Base-by-base conservation (phyloP, 1,284 basidiomycete genomes). In the Ganoderma leucocontextum region DNA sequence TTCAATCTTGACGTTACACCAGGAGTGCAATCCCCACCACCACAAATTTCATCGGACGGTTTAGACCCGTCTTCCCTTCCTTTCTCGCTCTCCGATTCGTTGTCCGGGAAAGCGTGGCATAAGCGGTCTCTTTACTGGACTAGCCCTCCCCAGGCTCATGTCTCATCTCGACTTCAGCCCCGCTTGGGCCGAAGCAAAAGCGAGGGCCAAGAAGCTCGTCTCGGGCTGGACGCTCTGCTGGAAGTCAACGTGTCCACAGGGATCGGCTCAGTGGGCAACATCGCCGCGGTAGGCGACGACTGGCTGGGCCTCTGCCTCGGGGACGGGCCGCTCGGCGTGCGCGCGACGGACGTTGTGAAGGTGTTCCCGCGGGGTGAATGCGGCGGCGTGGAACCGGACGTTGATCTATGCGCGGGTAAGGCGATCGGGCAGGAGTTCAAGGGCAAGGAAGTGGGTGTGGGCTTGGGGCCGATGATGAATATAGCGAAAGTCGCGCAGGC, bases 381-480 rank as follows among this genome's bases (percentile, higher is more conserved):
- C 85, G 4, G 89, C 87, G 8, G 79, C 86, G 78, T 90, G 86
- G 82, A 90, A 89, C 70, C 87, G 88, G 22, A 78, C 79, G 5
- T 80, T 96, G 44, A 89, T 95, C 58, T 91, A 92, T 68, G 78
- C 83, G 22, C 89, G 95, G 41, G 93, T 19, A 74, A 87, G 12
- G 91, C 87, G 63, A 91, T 96, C 87, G 95, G 94, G 39, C 76
- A 83, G 58, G 95, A 97, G 80, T 89, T 91, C 80, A 85, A 86
- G 70, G 90, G 86, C 42, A 95, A 96, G 77, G 95, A 95, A 52
- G 90, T 92, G 66, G 87, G 97, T 75, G 84, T 91, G 58, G 88
- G 87, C 7, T 82, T 91, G 33, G 87, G 88, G 2, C 84, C 87
- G 0, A 84, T 81, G 89, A 92, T 91, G 89, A 93, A 93, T 75